phyloP scores from a whole-genome alignment of 768 basidiomycete genomes.

The Dioszegia crocea region DNA sequence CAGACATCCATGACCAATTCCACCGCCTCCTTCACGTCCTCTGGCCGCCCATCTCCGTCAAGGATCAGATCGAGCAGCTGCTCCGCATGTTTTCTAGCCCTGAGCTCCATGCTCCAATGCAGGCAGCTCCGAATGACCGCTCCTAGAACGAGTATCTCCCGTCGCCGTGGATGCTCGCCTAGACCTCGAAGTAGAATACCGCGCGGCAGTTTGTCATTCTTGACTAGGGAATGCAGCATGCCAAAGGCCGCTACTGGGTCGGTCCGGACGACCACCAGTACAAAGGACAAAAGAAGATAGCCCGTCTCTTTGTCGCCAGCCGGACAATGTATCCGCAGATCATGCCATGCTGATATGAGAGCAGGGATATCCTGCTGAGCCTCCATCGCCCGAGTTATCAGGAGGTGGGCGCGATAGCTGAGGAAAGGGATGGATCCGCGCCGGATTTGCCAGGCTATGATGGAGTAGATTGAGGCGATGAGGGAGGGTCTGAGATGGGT shows the following conservation, averaged over 20 bases:
- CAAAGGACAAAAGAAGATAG: conserved; percentile 1
- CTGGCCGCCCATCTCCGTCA: neutral
- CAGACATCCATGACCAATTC: conserved; percentile 3
- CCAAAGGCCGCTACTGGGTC: conserved; percentile 2
- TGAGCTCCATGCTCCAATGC: conserved; percentile 1
- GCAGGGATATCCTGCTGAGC: neutral
- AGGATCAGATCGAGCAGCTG: neutral
- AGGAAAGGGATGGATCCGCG: neutral
- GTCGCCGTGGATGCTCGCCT: neutral
- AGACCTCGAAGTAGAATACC: neutral
- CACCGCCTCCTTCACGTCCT: neutral
- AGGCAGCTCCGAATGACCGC: conserved; percentile 5
- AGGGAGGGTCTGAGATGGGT: conserved; percentile 8
- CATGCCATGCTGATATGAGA: neutral
- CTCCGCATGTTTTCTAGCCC: neutral
- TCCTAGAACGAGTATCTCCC: conserved; percentile 7
- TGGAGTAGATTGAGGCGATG: conserved; percentile 11
- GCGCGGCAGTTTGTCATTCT: neutral
- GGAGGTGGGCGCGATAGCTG: neutral
- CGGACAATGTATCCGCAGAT: neutral
- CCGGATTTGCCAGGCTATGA: conserved; percentile 1
- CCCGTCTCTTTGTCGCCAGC: neutral
- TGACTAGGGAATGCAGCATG: conserved; percentile 4
- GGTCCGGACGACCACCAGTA: neutral
- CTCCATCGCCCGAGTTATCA: neutral